A percentile compares a stretch with the other conserved stretches of the same genome.
Conservation (phyloP, 768 basidiomycete genomes). For the Termitomyces sp. region DNA sequence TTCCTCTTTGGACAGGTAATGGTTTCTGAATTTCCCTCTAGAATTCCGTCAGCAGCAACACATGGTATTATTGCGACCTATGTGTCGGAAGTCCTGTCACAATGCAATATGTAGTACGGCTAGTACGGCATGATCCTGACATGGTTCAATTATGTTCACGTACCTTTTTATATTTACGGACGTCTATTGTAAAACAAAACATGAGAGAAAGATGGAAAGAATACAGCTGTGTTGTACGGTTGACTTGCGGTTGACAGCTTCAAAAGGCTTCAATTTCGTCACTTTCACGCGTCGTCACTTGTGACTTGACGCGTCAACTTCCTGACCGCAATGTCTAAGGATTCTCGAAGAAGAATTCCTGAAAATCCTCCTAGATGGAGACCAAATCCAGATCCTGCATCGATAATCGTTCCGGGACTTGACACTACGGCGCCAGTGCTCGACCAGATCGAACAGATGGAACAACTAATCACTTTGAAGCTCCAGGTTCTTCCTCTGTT, state of each 20-base stretch:
- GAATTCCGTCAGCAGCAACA: slow-evolving; percentile 15
- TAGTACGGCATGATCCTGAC: neutral
- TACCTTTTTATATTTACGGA: neutral
- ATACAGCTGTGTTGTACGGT: too few species aligned
- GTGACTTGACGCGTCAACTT: slow-evolving; percentile 10
- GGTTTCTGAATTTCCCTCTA: neutral
- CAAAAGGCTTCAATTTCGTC: neutral
- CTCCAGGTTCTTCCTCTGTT: slow-evolving; percentile 58
- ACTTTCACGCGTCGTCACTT: slow-evolving; percentile 4
- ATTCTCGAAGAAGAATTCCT: slow-evolving; percentile 35
- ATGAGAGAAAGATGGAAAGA: neutral
- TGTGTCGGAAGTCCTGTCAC: slow-evolving; percentile 13
- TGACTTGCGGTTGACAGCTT: neutral
- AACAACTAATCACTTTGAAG: slow-evolving; percentile 90
- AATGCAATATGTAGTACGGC: too few species aligned
- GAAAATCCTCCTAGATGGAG: slow-evolving; percentile 69
- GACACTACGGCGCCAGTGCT: slow-evolving; percentile 64
- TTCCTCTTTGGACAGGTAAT: neutral
- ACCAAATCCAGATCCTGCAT: slow-evolving; percentile 58
- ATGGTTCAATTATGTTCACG: neutral
- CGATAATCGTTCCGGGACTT: slow-evolving; percentile 69
- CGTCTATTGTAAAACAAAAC: neutral
- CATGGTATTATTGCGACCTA: slow-evolving; percentile 18
- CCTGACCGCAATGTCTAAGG: slow-evolving; percentile 27
- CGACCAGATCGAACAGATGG: slow-evolving; percentile 92